Percentiles rank a stretch among this genome's conserved stretches.
Conservation (phyloP, 192 early-diverging fungal species). For the Rhizophagus clarus region DNA sequence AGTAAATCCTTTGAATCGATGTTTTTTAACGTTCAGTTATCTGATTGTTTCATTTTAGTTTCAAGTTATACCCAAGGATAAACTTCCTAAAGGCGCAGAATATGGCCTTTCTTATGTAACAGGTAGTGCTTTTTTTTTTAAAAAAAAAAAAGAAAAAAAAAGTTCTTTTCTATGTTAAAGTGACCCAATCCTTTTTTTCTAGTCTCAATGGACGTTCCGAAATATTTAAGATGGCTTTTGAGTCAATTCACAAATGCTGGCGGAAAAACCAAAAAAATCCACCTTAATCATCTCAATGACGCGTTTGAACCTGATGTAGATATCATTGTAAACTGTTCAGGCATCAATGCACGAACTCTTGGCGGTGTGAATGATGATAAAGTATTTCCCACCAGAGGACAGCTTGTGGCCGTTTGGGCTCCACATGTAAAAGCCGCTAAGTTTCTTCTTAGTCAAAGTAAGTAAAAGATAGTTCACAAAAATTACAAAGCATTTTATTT, state of each 20-base stretch:
- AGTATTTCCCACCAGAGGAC: constrained; percentile 74
- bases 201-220: constrained; percentile 64
- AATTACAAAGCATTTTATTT: constrained; percentile 10
- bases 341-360: constrained; percentile 59
- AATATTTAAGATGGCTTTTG: constrained; percentile 68
- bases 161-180: no score
- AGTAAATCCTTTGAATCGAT: constrained; percentile 33
- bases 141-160: no score
- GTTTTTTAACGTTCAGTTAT: background rate
- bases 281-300: constrained; percentile 48
- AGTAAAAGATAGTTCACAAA: background rate
- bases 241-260: constrained; percentile 55
- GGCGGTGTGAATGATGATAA: constrained; percentile 70
- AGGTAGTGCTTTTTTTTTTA: background rate
- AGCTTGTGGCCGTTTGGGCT: constrained; percentile 75
- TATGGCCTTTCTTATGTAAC: background rate
- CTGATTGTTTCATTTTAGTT: background rate
- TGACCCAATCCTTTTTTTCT: constrained; percentile 19
- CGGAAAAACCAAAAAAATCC: constrained; percentile 45
- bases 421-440: constrained; percentile 69
- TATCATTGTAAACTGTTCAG: constrained; percentile 84
- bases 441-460: constrained; percentile 37
- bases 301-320: constrained; percentile 47
- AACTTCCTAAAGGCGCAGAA: background rate
- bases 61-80: background rate